Percentiles rank a stretch among this genome's conserved stretches.
Conservation (phyloP, 305 asterid genomes). For the Fraxinus velutina region DNA sequence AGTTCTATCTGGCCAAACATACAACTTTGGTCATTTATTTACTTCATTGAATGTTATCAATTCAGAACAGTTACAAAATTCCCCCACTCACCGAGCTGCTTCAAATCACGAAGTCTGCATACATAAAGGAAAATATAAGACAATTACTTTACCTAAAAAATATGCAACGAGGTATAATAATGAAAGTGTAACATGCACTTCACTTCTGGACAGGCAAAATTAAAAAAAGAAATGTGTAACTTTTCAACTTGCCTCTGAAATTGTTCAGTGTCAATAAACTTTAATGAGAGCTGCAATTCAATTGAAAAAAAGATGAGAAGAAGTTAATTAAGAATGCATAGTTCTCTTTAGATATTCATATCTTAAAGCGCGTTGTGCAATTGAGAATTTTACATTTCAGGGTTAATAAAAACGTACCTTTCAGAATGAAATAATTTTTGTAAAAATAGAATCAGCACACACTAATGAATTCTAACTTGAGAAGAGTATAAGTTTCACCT, state of each 20-base stretch:
- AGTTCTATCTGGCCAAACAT: not conserved
- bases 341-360: not conserved
- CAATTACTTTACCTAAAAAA: constrained; percentile 8
- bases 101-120: constrained; percentile 84
- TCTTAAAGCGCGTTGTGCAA: not conserved
- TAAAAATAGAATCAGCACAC: not conserved
- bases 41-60: not conserved
- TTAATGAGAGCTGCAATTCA: constrained; percentile 62
- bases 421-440: not conserved
- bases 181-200: constrained; percentile 4
- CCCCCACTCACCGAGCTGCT: constrained; percentile 79
- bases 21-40: not conserved
- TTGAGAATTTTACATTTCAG: not conserved
- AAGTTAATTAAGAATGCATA: not conserved
- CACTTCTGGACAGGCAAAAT: constrained; percentile 1
- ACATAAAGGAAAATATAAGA: constrained; percentile 16
- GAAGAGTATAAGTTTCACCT: not conserved
- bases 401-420: not conserved
- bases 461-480: not conserved
- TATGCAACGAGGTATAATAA: constrained; percentile 4
- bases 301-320: constrained; percentile 9
- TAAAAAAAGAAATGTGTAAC: not conserved
- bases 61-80: not conserved
- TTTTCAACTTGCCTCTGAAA: constrained; percentile 64
- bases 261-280: constrained; percentile 79